Conservation (phyloP, 108 stramenopile genomes). For the Cyclotella atomus region DNA sequence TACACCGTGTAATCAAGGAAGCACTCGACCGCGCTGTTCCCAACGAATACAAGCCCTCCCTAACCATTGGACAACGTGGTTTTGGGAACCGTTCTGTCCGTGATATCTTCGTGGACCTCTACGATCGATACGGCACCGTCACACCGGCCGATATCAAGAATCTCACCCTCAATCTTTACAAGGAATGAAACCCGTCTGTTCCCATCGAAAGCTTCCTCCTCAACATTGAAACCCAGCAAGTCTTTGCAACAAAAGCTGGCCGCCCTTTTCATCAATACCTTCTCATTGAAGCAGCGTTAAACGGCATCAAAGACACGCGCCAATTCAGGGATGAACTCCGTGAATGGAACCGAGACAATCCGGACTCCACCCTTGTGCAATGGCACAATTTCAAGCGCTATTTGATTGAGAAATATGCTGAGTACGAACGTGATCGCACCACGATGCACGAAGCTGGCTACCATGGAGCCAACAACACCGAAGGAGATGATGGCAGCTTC, state of each 20-base stretch:
- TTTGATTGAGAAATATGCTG: not conserved
- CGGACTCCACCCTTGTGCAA: not conserved
- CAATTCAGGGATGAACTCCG: constrained; percentile 5
- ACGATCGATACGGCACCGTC: not conserved
- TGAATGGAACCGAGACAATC: not conserved
- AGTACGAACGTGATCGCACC: not conserved
- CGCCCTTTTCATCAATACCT: not conserved
- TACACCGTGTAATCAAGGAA: not conserved
- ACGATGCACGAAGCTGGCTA: not conserved
- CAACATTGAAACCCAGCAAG: constrained; percentile 2
- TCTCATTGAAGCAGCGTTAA: not conserved
- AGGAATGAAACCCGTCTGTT: not conserved
- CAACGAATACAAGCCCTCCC: not conserved
- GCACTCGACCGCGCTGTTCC: not conserved
- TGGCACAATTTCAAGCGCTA: not conserved
- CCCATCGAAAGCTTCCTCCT: not conserved
- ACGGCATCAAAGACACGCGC: not conserved
- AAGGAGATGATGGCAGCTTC: not conserved
- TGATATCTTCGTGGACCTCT: not conserved
- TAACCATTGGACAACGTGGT: not conserved
- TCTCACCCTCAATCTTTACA: not conserved
- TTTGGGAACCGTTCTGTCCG: not conserved
- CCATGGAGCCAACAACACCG: not conserved
- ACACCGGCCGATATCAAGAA: not conserved
- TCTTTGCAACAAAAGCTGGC: not conserved